Conservation (phyloP, 495 filamentous ascomycete genomes). For the Aspergillus haitiensis region DNA sequence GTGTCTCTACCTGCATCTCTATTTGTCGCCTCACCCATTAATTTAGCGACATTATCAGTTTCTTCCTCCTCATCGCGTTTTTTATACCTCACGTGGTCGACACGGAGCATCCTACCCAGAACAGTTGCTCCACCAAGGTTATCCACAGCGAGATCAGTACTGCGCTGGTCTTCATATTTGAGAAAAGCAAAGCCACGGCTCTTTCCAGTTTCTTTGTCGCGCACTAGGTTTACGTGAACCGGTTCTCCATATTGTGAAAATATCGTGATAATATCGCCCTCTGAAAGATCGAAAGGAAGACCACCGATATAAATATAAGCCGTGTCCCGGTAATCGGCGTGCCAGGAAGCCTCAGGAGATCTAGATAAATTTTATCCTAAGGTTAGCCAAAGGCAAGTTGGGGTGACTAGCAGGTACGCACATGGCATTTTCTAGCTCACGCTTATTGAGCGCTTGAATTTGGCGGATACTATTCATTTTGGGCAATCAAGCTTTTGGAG, state of each 20-base stretch:
- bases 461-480: slow-evolving; percentile 89
- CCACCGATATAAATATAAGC: slow-evolving; percentile 97
- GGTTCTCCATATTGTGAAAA: slow-evolving; percentile 98
- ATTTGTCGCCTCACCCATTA: slow-evolving; percentile 36
- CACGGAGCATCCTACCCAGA: slow-evolving; percentile 74
- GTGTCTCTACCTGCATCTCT: slow-evolving; percentile 31
- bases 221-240: slow-evolving; percentile 81
- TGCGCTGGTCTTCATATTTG: slow-evolving; percentile 98
- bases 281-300: slow-evolving; percentile 87
- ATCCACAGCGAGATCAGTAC: slow-evolving; percentile 92
- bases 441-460: slow-evolving; percentile 90
- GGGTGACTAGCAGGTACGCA: slow-evolving; percentile 32
- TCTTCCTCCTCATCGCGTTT: slow-evolving; percentile 81
- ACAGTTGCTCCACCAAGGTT: slow-evolving; percentile 87
- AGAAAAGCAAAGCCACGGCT: slow-evolving; percentile 91
- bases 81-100: slow-evolving; percentile 93
- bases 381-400: slow-evolving; percentile 16
- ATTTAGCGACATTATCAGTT: slow-evolving; percentile 52
- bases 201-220: slow-evolving; percentile 95
- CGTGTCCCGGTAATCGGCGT: slow-evolving; percentile 94
- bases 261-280: slow-evolving; percentile 94
- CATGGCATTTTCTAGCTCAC: slow-evolving; percentile 87
- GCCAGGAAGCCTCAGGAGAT: slow-evolving; percentile 87
- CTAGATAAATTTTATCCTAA: slow-evolving; percentile 36
- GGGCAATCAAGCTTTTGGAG: too few relatives aligned